Evolutionary conservation across 202 grass and related monocot genomes (phyloP), one percentile per base, ranked within the genome.

Genomic region (Saccharum hybrid): DNA sequence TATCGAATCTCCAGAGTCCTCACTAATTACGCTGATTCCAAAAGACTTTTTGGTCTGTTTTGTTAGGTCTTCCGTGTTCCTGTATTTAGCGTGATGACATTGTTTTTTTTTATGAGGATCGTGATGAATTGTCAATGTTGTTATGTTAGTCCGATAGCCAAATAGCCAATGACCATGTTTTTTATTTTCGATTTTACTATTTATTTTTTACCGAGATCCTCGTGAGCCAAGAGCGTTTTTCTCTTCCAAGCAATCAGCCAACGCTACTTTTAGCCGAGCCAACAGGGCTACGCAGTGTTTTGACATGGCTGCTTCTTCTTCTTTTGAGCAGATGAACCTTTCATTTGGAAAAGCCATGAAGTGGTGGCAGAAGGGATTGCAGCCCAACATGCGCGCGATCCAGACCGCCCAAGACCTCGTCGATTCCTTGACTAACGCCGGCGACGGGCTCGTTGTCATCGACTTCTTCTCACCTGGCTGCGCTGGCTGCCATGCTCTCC

Each of bases 381-480:
- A 93, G 43, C 70, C 87, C 74, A 97, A 97, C 91, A 93, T 97
- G 94, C 72, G 86, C 41, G 94, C 89, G 89, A 77, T 97, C 63
- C 84, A 84, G 77, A 93, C 89, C 16, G 87, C 94, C 38, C 86
- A 91, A 39, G 94, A 97, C 86, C 83, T 97, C 42, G 90, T 84
- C 33, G 84, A 90, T n/a, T 88, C 91, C 11, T 46, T 97, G 71
- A 56, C 16, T 45, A 88, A 90, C 70, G 87, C 91, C 49, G 94
- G 91, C 6, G 88, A 97, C 46, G 71, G 46, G 19, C 94, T 97
- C 16, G 87, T 97, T 26, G 69, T 97, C 5, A 78, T 90, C 33
- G 94, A 97, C 88, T 93, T 97, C 87, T 97, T 97, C 82, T 93
- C 94, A 70, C 91, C 94, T 18, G 88, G 94, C 26, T 96, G 93